Percentiles rank a stretch among this genome's conserved stretches.
Evolutionary conservation across 73 alveolate genomes (phyloP).

Genomic region (Uronychia binucleata): DNA sequence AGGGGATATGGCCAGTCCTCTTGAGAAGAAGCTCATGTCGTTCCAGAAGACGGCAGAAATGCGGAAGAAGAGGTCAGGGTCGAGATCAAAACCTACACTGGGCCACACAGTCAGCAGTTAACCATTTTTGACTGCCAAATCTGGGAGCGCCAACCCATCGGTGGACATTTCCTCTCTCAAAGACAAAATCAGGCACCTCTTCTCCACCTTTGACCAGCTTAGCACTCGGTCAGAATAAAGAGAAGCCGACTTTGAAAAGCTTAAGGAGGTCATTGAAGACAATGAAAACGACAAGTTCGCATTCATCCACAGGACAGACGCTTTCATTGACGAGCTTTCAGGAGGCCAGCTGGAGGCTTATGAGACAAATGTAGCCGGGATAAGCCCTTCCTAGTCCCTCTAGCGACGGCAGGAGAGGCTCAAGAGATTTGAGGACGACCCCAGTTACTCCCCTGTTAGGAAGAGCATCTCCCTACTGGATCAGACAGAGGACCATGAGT

Average conservation of each 20-base stretch:
- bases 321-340: neutral
- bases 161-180: neutral
- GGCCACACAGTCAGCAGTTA: neutral
- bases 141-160: neutral
- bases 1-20: conserved; percentile 12
- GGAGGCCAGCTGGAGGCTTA: too few species aligned
- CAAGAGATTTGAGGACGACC: neutral
- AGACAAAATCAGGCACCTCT: conserved; percentile 10
- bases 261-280: conserved; percentile 40
- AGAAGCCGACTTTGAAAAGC: conserved; percentile 24
- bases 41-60: conserved; percentile 54
- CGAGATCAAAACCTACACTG: neutral
- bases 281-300: conserved; percentile 32
- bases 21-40: conserved; percentile 47
- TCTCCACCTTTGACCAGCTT: conserved; percentile 1
- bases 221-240: neutral
- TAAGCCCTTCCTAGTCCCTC: too few species aligned
- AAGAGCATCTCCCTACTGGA: neutral
- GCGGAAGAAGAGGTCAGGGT: conserved; percentile 27
- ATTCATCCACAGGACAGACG: conserved; percentile 34
- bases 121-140: neutral
- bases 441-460: neutral
- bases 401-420: too few species aligned
- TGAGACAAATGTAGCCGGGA: too few species aligned
- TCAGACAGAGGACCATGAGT: conserved; percentile 1